Evolutionary conservation across 1,139 yeast species (phyloP).

Genomic region (Cylindricascospora bacillispora): DNA sequence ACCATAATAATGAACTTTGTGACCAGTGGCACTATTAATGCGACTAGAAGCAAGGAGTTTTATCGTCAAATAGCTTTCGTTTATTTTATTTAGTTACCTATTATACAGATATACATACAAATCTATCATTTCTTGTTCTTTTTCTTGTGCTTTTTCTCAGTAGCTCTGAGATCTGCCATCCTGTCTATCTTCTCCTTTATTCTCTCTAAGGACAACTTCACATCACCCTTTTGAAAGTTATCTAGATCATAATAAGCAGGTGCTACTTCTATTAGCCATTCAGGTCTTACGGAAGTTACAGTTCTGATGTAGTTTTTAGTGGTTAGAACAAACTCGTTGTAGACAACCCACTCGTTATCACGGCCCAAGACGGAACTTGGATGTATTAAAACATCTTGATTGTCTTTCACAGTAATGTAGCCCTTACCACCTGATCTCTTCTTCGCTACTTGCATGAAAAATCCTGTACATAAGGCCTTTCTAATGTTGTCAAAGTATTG

Average conservation of each 20-base stretch:
- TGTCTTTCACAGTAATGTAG: slow-evolving; percentile 83
- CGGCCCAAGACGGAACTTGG: slow-evolving; percentile 83
- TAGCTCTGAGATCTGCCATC: slow-evolving; percentile 29
- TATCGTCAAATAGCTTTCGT: no score
- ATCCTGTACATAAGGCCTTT: slow-evolving; percentile 83
- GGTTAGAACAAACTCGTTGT: slow-evolving; percentile 90
- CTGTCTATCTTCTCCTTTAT: slow-evolving; percentile 41
- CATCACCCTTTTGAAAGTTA: slow-evolving; percentile 73
- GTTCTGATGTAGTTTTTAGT: slow-evolving; percentile 89
- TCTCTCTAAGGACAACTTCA: slow-evolving; percentile 64
- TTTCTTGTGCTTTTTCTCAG: slow-evolving; percentile 18
- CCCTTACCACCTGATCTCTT: slow-evolving; percentile 62
- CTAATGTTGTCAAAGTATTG: slow-evolving; percentile 62
- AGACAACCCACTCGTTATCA: slow-evolving; percentile 85
- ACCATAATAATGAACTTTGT: no score
- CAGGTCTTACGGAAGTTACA: slow-evolving; percentile 84
- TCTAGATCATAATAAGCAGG: slow-evolving; percentile 72
- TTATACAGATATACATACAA: slow-evolving; percentile 2
- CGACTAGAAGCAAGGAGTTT: no score
- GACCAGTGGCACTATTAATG: no score
- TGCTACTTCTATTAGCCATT: slow-evolving; percentile 73
- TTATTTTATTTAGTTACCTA: slow-evolving; percentile 5
- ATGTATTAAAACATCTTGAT: slow-evolving; percentile 88
- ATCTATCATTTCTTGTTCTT: slow-evolving; percentile 9
- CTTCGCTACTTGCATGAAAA: slow-evolving; percentile 97